phyloP scores from a whole-genome alignment of 148 eudicot species.

The Agrostemma githago region DNA sequence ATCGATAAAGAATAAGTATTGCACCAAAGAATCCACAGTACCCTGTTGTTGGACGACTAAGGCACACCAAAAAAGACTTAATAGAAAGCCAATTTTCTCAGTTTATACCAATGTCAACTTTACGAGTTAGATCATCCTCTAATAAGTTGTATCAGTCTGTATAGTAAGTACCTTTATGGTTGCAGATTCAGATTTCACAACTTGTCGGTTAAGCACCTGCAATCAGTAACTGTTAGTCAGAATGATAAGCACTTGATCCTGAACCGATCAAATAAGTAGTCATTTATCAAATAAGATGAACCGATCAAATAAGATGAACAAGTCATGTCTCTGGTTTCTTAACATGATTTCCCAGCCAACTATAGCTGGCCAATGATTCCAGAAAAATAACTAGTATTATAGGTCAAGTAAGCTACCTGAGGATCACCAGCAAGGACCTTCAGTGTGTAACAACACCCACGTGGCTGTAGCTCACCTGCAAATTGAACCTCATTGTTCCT shows the following conservation, averaged over 20 bases:
- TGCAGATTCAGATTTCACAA: conserved; percentile 88
- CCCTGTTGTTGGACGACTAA: not conserved
- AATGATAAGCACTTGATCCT: not conserved
- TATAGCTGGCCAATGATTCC: not conserved
- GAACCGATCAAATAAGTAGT: not conserved
- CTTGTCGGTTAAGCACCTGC: conserved; percentile 91
- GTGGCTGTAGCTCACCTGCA: conserved; percentile 86
- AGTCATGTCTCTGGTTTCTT: not conserved
- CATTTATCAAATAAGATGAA: too few relatives aligned
- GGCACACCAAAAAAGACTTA: not conserved
- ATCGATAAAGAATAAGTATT: not conserved
- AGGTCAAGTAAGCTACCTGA: conserved; percentile 40
- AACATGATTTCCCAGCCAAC: not conserved
- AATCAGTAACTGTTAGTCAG: conserved; percentile 23
- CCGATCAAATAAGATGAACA: not conserved
- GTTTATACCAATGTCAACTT: not conserved
- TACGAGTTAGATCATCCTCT: not conserved
- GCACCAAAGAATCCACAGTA: not conserved
- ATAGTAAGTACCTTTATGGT: conserved; percentile 68
- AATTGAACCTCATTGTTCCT: conserved; percentile 97
- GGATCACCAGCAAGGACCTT: conserved; percentile 56
- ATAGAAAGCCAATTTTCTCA: not conserved
- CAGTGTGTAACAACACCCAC: conserved; percentile 60
- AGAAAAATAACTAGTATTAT: not conserved
- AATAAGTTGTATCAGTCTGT: not conserved